These are phyloP conservation scores for Coemansia reversa DNA, from an alignment of 192 early-diverging fungal species.

Conservation along the genomic window DNA sequence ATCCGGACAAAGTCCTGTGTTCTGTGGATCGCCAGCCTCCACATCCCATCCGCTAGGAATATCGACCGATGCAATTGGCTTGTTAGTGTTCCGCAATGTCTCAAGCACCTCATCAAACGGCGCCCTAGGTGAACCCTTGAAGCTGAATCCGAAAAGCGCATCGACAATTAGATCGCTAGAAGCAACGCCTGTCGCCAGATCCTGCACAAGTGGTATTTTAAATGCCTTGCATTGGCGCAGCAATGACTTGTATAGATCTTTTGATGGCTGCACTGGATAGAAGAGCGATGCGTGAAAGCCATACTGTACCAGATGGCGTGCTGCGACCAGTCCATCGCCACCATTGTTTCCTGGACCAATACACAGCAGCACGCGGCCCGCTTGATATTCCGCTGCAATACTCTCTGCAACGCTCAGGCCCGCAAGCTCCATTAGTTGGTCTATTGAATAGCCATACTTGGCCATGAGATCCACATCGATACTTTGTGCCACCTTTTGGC, in stretches of 20 bases:
- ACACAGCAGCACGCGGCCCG: constrained; percentile 64
- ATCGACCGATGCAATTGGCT: constrained; percentile 75
- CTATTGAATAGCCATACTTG: constrained; percentile 82
- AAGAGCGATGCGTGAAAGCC: constrained; percentile 77
- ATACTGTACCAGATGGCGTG: constrained; percentile 87
- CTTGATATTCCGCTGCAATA: constrained; percentile 68
- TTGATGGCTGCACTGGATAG: constrained; percentile 77
- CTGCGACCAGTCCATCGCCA: constrained; percentile 94
- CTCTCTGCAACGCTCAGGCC: constrained; percentile 90
- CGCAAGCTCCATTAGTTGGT: constrained; percentile 83
- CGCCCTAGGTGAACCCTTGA: constrained; percentile 70
- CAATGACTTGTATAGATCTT: constrained; percentile 73
- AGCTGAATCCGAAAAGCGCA: constrained; percentile 92
- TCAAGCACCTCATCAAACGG: constrained; percentile 60
- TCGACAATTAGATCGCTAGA: constrained; percentile 75
- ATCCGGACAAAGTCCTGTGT: constrained; percentile 63
- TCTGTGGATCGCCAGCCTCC: constrained; percentile 61
- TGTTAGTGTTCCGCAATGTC: constrained; percentile 8
- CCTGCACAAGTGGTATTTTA: constrained; percentile 61
- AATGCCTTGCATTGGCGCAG: constrained; percentile 70
- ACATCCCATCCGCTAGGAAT: constrained; percentile 97
- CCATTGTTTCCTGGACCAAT: constrained; percentile 95
- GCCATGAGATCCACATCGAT: constrained; percentile 87
- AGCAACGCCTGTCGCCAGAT: constrained; percentile 35
- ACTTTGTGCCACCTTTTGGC: constrained; percentile 44